Percentiles rank a stretch among this genome's conserved stretches.
phyloP scores from a whole-genome alignment of 768 basidiomycete genomes.

The Fomitopsis pulvina region DNA sequence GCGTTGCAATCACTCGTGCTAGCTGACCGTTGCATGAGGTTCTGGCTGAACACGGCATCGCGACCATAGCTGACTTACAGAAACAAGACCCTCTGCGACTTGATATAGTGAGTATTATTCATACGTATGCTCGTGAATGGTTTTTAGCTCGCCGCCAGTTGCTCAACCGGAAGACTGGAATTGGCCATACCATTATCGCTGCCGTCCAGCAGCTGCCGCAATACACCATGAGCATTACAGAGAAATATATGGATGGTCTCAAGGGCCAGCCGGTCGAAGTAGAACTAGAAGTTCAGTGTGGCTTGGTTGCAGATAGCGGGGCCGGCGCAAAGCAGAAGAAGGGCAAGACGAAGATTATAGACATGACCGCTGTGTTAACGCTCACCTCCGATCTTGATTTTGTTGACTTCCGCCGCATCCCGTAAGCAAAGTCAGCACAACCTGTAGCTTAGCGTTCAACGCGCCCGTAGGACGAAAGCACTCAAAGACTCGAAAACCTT shows the following conservation, averaged over 20 bases:
- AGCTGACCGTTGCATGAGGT: constrained; percentile 40
- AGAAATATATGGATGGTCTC: constrained; percentile 34
- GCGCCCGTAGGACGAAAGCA: constrained; percentile 52
- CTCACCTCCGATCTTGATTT: constrained; percentile 69
- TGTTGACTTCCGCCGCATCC: constrained; percentile 74
- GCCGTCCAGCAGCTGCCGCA: constrained; percentile 58
- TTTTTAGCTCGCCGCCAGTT: constrained; percentile 34
- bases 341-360: constrained; percentile 38
- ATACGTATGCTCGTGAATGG: not conserved
- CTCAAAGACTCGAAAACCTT: constrained; percentile 57
- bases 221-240: constrained; percentile 48
- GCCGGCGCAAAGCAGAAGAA: constrained; percentile 24
- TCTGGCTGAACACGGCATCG: constrained; percentile 68
- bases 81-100: constrained; percentile 53
- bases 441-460: not conserved
- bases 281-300: constrained; percentile 53
- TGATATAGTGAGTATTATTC: constrained; percentile 47
- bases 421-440: constrained; percentile 35
- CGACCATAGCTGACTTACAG: constrained; percentile 49
- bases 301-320: constrained; percentile 30
- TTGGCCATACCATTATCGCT: constrained; percentile 63
- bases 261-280: constrained; percentile 52
- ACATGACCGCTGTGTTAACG: constrained; percentile 69
- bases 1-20: not conserved
- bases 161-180: constrained; percentile 67